Conservation (phyloP, 495 filamentous ascomycete species). For the Jackrogersella minutella region DNA sequence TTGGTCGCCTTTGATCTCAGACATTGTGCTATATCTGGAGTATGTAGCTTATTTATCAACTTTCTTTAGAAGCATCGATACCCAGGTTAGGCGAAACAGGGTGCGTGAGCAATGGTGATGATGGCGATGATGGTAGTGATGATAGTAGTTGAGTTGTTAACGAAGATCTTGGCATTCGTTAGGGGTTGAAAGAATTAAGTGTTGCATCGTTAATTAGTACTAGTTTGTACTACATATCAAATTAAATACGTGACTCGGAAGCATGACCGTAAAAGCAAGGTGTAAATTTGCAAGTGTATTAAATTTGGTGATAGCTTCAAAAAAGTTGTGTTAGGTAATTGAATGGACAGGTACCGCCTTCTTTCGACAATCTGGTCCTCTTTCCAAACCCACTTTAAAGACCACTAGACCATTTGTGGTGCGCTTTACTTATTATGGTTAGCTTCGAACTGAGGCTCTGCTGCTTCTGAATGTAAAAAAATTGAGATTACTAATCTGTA, state of each 20-base stretch:
- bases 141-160: background rate
- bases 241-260: constrained; percentile 43
- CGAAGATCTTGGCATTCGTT: constrained; percentile 1
- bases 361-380: too few species aligned
- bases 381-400: too few species aligned
- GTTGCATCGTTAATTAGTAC: constrained; percentile 2
- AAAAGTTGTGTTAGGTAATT: constrained; percentile 14
- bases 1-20: constrained; percentile 34
- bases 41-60: background rate
- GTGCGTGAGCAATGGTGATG: too few species aligned
- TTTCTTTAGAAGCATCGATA: background rate
- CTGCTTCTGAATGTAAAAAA: too few species aligned
- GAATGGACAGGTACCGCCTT: constrained; percentile 21
- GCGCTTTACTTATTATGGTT: too few species aligned
- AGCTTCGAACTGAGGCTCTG: too few species aligned
- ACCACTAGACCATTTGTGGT: too few species aligned
- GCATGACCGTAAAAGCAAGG: constrained; percentile 12
- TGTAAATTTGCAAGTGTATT: constrained; percentile 3
- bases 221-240: background rate
- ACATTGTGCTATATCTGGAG: constrained; percentile 26
- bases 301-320: constrained; percentile 40
- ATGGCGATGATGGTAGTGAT: too few species aligned
- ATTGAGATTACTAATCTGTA: too few species aligned
- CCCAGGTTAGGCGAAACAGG: background rate
- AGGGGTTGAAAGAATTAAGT: background rate